Evolutionary conservation across 2,329 filamentous ascomycete genomes (phyloP).

Genomic region (Ascochyta fabae): DNA sequence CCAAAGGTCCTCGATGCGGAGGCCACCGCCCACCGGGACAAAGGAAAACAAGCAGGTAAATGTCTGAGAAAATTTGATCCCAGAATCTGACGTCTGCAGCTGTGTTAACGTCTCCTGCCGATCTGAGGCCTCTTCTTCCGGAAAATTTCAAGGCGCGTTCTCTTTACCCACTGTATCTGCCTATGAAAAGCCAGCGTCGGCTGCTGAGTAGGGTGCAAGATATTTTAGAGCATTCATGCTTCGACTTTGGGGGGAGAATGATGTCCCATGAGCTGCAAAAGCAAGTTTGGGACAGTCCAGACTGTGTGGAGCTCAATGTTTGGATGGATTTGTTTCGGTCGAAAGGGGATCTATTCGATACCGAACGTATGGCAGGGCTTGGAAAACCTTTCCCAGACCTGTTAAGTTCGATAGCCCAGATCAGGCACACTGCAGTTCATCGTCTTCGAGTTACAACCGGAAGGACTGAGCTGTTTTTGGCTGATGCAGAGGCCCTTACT

Average conservation of each 20-base stretch:
- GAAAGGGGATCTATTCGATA: too few relatives aligned
- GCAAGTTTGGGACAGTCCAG: too few relatives aligned
- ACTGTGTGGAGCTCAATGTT: too few relatives aligned
- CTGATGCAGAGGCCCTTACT: constrained; percentile 1
- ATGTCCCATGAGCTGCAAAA: too few relatives aligned
- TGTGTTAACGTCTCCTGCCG: not conserved
- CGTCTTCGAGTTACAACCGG: not conserved
- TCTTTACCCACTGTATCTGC: not conserved
- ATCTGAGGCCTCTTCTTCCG: not conserved
- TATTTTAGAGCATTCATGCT: not conserved
- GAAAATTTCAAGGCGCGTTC: not conserved
- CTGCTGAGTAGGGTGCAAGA: not conserved
- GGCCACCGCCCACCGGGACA: not conserved
- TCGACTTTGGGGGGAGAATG: too few relatives aligned
- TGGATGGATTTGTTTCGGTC: too few relatives aligned
- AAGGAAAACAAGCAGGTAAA: not conserved
- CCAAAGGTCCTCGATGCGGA: not conserved
- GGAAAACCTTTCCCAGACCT: not conserved
- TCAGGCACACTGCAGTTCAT: not conserved
- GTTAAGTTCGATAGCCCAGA: not conserved
- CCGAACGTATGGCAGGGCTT: not conserved
- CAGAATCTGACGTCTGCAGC: too few relatives aligned
- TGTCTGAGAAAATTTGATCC: too few relatives aligned
- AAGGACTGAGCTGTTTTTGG: not conserved
- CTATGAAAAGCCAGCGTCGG: not conserved